Percentiles rank a stretch among this genome's conserved stretches.
Evolutionary conservation across 768 basidiomycete genomes (phyloP).

Genomic region (Cystofilobasidium macerans): DNA sequence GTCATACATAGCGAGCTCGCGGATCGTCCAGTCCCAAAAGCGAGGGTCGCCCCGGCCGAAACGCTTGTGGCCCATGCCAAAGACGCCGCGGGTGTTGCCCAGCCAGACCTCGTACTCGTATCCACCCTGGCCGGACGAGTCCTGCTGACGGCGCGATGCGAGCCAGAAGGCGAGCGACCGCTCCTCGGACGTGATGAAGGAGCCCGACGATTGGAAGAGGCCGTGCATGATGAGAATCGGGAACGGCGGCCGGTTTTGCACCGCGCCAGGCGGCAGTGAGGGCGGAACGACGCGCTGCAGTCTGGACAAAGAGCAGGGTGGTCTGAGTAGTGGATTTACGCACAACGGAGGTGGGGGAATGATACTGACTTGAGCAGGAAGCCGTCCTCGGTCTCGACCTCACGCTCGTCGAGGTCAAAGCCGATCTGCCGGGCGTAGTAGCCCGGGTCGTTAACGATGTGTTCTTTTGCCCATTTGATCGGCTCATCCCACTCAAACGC

Average conservation of each 20-base stretch:
- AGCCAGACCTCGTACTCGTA: conserved; percentile 41
- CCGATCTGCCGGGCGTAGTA: conserved; percentile 44
- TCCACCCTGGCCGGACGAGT: not conserved
- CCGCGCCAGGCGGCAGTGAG: not conserved
- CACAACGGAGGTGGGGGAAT: not conserved
- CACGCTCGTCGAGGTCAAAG: conserved; percentile 43
- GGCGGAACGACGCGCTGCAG: conserved; percentile 23
- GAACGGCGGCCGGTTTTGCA: conserved; percentile 28
- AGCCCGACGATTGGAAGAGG: conserved; percentile 45
- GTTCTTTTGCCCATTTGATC: conserved; percentile 39
- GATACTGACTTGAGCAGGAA: conserved; percentile 35
- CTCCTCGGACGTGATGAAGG: conserved; percentile 46
- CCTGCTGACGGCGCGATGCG: conserved; percentile 31
- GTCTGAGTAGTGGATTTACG: conserved; percentile 25
- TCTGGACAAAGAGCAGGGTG: not conserved
- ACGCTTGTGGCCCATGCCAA: conserved; percentile 44
- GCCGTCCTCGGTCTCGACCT: conserved; percentile 45
- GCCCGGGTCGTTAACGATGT: conserved; percentile 41
- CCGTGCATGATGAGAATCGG: conserved; percentile 46
- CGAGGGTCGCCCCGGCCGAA: conserved; percentile 42
- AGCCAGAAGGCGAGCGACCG: conserved; percentile 47
- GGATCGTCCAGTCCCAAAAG: conserved; percentile 48
- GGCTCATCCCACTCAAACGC: conserved; percentile 40
- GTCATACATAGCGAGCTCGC: conserved; percentile 46
- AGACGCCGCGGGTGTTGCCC: conserved; percentile 43